Evolutionary conservation across 2,329 filamentous ascomycete genomes (phyloP).

Genomic region (Leptographium galeiforme): DNA sequence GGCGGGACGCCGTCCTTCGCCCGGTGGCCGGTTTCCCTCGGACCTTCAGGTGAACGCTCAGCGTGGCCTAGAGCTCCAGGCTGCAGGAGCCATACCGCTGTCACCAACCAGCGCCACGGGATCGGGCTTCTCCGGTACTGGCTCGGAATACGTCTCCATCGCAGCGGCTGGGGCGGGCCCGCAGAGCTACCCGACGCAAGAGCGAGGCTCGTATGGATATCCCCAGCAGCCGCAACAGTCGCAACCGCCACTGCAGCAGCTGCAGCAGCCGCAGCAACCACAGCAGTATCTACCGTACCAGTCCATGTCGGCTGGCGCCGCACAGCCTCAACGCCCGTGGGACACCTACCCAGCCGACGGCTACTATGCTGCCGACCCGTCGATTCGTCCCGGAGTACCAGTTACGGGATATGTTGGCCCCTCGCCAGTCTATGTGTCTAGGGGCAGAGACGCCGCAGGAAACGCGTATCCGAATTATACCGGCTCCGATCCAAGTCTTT

Average conservation of each 20-base stretch:
- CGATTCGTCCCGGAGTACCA: not conserved
- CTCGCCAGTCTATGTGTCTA: not conserved
- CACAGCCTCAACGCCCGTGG: not conserved
- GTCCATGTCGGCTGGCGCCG: not conserved
- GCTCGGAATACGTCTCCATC: slow-evolving; percentile 30
- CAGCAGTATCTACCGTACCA: not conserved
- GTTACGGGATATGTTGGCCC: not conserved
- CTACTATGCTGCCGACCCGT: not conserved
- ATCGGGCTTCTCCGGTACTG: slow-evolving; percentile 41
- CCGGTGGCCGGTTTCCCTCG: slow-evolving; percentile 94
- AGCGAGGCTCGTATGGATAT: not conserved
- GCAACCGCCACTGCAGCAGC: not conserved
- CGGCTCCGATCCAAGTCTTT: no score
- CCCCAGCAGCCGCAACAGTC: not conserved
- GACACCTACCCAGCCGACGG: not conserved
- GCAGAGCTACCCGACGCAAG: slow-evolving; percentile 21
- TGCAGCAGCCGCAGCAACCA: not conserved
- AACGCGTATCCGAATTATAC: no score
- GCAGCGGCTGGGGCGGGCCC: slow-evolving; percentile 44
- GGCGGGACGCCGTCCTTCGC: slow-evolving; percentile 57
- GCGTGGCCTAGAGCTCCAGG: slow-evolving; percentile 74
- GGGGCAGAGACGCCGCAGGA: no score
- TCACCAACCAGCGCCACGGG: slow-evolving; percentile 67
- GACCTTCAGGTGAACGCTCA: slow-evolving; percentile 71
- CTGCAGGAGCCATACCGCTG: slow-evolving; percentile 33